Evolutionary conservation across 2,329 filamentous ascomycete genomes (phyloP).

Genomic region (Cercospora nicotianae): DNA sequence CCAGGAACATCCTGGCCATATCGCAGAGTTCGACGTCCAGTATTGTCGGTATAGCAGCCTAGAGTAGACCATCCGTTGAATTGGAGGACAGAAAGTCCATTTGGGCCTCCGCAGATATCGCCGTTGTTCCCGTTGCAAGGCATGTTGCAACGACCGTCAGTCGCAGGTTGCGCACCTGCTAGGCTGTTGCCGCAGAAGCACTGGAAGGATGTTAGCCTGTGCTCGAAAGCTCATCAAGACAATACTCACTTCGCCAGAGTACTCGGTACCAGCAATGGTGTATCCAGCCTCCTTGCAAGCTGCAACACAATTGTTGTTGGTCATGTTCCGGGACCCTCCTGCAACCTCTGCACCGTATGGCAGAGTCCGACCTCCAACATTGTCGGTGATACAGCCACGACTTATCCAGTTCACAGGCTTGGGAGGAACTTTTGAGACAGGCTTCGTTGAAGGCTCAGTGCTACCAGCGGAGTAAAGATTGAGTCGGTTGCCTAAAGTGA

Average conservation of each 20-base stretch:
- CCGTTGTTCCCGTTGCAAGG: slow-evolving; percentile 31
- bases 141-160: slow-evolving; percentile 32
- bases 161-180: slow-evolving; percentile 26
- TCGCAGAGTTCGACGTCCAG: slow-evolving; percentile 23
- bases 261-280: slow-evolving; percentile 30
- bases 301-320: slow-evolving; percentile 26
- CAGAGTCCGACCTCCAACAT: slow-evolving; percentile 25
- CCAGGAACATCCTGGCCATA: slow-evolving; percentile 28
- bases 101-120: slow-evolving; percentile 33
- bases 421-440: slow-evolving; percentile 22
- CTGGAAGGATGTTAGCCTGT: neutral
- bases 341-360: slow-evolving; percentile 18
- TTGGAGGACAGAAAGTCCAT: slow-evolving; percentile 28
- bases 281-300: slow-evolving; percentile 22
- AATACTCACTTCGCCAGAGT: slow-evolving; percentile 17
- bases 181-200: slow-evolving; percentile 31
- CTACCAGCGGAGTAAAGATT: slow-evolving; percentile 30
- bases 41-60: slow-evolving; percentile 31
- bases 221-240: too few relatives aligned
- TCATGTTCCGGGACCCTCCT: slow-evolving; percentile 26
- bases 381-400: slow-evolving; percentile 32
- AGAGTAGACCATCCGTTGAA: slow-evolving; percentile 32
- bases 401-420: slow-evolving; percentile 31
- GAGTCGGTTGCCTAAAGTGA: slow-evolving; percentile 25
- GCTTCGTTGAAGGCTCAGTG: slow-evolving; percentile 24